These are phyloP conservation scores for Meyerozyma sp. DNA, from an alignment of 1,139 yeast genomes.

Conservation along the genomic window DNA sequence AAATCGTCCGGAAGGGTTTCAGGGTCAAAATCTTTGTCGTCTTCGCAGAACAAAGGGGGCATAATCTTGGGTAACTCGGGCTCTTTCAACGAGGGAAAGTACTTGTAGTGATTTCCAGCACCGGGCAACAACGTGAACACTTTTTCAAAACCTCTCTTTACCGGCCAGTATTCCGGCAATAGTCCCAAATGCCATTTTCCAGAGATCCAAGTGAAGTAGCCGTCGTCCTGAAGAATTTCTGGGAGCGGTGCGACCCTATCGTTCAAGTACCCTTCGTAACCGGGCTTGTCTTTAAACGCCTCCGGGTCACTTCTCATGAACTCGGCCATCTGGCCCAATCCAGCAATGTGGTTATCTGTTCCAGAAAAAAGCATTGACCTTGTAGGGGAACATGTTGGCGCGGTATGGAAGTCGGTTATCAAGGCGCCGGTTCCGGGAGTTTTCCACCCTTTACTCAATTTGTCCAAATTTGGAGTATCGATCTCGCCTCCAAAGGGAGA, in stretches of 20 bases:
- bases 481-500: constrained; percentile 57
- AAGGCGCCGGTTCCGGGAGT: constrained; percentile 27
- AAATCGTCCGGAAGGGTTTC: constrained; percentile 38
- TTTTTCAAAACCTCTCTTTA: constrained; percentile 46
- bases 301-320: constrained; percentile 33
- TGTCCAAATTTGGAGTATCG: constrained; percentile 47
- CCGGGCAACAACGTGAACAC: constrained; percentile 51
- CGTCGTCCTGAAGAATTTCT: constrained; percentile 45
- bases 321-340: constrained; percentile 57
- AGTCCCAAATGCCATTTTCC: constrained; percentile 62
- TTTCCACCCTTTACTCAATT: constrained; percentile 25
- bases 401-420: constrained; percentile 57
- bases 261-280: constrained; percentile 54
- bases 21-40: constrained; percentile 29
- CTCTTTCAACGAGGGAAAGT: constrained; percentile 31
- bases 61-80: constrained; percentile 21
- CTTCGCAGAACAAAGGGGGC: constrained; percentile 32
- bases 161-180: constrained; percentile 45
- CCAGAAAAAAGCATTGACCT: constrained; percentile 59
- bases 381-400: constrained; percentile 63
- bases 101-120: constrained; percentile 54
- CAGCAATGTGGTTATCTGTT: constrained; percentile 58
- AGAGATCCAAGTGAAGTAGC: constrained; percentile 42
- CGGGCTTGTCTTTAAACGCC: constrained; percentile 41
- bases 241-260: constrained; percentile 49